phyloP scores from a whole-genome alignment of 2,329 filamentous ascomycete species.

The Arthrobotrys megalospora region DNA sequence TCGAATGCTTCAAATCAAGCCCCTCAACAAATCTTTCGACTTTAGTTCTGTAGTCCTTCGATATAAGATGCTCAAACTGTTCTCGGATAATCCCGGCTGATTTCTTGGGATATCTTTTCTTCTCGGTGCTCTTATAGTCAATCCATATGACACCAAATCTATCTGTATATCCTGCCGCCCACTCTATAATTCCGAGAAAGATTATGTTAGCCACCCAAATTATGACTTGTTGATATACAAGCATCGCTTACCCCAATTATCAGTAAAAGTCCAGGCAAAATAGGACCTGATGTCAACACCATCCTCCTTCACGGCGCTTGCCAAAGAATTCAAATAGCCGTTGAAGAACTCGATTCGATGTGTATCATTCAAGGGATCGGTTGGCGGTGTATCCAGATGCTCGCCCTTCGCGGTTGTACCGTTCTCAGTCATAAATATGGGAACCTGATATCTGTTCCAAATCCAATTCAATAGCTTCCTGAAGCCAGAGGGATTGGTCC shows the following conservation, averaged over 20 bases:
- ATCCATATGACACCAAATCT: slow-evolving; percentile 69
- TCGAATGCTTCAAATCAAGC: background rate
- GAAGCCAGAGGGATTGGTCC: slow-evolving; percentile 68
- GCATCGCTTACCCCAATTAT: slow-evolving; percentile 67
- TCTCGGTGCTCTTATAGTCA: slow-evolving; percentile 67
- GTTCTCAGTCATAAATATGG: slow-evolving; percentile 69
- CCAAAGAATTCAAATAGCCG: slow-evolving; percentile 67
- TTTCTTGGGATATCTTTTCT: slow-evolving; percentile 68
- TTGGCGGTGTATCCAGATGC: slow-evolving; percentile 65
- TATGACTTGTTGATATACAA: background rate
- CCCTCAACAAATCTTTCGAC: background rate
- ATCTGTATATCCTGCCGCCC: slow-evolving; percentile 68
- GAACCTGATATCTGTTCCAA: slow-evolving; percentile 68
- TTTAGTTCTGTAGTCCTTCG: slow-evolving; percentile 36
- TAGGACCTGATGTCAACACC: slow-evolving; percentile 68
- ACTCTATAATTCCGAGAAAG: slow-evolving; percentile 63
- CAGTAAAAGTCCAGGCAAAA: slow-evolving; percentile 69
- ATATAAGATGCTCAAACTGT: slow-evolving; percentile 65
- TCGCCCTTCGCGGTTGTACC: slow-evolving; percentile 68
- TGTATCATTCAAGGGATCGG: slow-evolving; percentile 67
- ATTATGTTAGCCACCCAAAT: slow-evolving; percentile 20
- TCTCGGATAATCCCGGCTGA: slow-evolving; percentile 66
- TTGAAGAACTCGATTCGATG: slow-evolving; percentile 68
- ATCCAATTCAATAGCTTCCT: slow-evolving; percentile 68
- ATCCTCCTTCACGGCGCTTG: slow-evolving; percentile 66